These are phyloP conservation scores for Teunomyces tritomae DNA, from an alignment of 805 yeast genomes.

Conservation along the genomic window DNA sequence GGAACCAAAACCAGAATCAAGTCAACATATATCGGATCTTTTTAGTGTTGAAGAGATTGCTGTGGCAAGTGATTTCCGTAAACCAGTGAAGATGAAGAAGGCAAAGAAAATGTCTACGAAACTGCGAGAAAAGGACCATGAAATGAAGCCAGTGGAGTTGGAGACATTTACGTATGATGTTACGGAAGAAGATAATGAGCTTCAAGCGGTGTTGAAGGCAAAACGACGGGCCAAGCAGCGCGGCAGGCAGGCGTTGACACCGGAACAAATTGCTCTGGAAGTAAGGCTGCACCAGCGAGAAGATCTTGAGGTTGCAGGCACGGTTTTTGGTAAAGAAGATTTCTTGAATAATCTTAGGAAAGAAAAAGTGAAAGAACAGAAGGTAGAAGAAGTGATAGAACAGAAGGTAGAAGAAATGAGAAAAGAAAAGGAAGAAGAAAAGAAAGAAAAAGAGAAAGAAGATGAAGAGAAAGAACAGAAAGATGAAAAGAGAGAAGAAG, in stretches of 20 bases:
- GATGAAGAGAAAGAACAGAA: constrained; percentile 15
- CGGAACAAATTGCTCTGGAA: constrained; percentile 38
- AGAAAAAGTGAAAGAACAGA: constrained; percentile 9
- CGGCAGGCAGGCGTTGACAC: constrained; percentile 24
- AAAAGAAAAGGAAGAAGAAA: constrained; percentile 22
- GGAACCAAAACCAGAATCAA: background rate
- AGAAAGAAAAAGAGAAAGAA: constrained; percentile 13
- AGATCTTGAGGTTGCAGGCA: constrained; percentile 18
- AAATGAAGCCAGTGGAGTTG: constrained; percentile 32
- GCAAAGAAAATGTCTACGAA: background rate
- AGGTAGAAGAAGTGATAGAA: constrained; percentile 17
- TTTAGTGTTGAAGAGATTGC: constrained; percentile 9
- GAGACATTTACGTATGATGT: constrained; percentile 20
- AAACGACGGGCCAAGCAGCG: constrained; percentile 28
- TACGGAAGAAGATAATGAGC: constrained; percentile 30
- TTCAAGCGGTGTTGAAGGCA: constrained; percentile 28
- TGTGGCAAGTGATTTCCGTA: constrained; percentile 12
- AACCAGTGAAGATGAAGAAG: constrained; percentile 39
- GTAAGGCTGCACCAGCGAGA: constrained; percentile 22
- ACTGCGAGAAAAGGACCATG: constrained; percentile 13
- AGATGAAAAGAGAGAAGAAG: background rate
- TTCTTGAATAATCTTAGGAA: constrained; percentile 16
- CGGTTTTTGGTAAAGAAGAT: constrained; percentile 26
- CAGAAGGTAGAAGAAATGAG: constrained; percentile 22
- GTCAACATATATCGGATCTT: background rate